Conservation (phyloP, 805 yeast species). For the Teunomyces atbi region DNA sequence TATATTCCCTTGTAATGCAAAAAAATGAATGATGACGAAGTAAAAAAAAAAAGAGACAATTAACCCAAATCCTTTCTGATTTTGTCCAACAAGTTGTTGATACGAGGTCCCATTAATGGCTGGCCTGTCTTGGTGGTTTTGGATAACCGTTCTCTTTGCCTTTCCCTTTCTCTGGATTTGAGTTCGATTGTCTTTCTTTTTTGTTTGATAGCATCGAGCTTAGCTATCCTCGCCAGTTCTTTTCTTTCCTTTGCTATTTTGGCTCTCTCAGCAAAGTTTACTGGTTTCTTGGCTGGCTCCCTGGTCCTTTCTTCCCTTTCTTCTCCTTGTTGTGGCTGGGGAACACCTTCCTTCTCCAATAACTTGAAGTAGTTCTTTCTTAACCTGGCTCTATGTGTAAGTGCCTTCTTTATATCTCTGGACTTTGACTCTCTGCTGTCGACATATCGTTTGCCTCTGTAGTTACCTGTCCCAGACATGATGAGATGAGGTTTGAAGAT, state of each 20-base stretch:
- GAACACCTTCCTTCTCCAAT: slow-evolving; percentile 66
- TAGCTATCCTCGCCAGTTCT: slow-evolving; percentile 37
- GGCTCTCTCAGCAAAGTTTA: slow-evolving; percentile 46
- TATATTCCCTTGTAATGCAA: slow-evolving; percentile 2
- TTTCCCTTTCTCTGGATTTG: slow-evolving; percentile 40
- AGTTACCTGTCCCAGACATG: slow-evolving; percentile 11
- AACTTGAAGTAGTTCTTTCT: slow-evolving; percentile 80
- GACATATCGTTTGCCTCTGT: slow-evolving; percentile 25
- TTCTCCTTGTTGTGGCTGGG: slow-evolving; percentile 43
- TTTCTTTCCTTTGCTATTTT: slow-evolving; percentile 47
- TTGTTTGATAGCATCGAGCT: slow-evolving; percentile 39
- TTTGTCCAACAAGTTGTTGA: slow-evolving; percentile 72
- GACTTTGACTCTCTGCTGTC: slow-evolving; percentile 40
- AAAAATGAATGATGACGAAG: slow-evolving; percentile 1
- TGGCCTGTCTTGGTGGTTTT: slow-evolving; percentile 74
- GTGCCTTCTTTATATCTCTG: slow-evolving; percentile 73
- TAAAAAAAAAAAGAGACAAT: background rate
- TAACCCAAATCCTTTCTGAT: slow-evolving; percentile 36
- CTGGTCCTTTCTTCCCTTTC: slow-evolving; percentile 14
- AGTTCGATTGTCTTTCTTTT: slow-evolving; percentile 33
- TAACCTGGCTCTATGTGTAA: slow-evolving; percentile 76
- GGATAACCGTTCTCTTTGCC: slow-evolving; percentile 39
- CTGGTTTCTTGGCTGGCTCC: slow-evolving; percentile 21
- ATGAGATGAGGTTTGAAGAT: slow-evolving; percentile 1
- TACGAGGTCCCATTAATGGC: slow-evolving; percentile 89